phyloP scores from a whole-genome alignment of 2,329 filamentous ascomycete species.

The Sporothrix schenckii region DNA sequence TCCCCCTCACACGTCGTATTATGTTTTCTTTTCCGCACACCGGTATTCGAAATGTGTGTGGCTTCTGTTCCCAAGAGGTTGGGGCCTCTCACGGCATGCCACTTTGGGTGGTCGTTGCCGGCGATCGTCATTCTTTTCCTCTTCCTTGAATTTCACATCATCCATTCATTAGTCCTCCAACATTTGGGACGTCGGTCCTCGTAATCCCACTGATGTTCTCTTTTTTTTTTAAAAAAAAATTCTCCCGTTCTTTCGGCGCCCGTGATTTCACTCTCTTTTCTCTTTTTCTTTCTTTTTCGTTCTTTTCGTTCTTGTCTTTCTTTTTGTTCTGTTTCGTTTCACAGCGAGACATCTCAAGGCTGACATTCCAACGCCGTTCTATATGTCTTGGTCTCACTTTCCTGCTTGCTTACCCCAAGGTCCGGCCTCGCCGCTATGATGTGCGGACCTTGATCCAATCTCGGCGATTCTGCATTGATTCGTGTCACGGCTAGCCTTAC shows the following conservation, averaged over 20 bases:
- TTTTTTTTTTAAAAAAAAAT: background rate
- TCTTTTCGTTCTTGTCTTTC: too few species aligned
- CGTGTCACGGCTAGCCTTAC: background rate
- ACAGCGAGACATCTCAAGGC: constrained; percentile 16
- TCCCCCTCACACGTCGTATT: background rate
- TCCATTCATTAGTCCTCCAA: background rate
- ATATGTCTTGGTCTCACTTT: too few species aligned
- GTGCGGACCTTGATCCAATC: background rate
- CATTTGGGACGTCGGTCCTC: background rate
- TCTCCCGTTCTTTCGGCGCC: background rate
- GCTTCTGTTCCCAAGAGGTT: background rate
- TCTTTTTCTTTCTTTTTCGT: background rate
- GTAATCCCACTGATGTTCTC: background rate
- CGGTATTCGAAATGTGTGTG: constrained; percentile 6
- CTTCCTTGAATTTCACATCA: background rate
- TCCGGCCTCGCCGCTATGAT: background rate
- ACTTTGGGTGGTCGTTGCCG: constrained; percentile 8
- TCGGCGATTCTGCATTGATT: background rate
- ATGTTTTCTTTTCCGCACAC: constrained; percentile 17
- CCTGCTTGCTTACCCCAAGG: background rate
- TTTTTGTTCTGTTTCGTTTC: constrained; percentile 5
- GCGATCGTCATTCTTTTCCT: constrained; percentile 3
- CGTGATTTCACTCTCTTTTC: background rate
- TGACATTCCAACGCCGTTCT: background rate
- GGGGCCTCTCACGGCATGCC: constrained; percentile 1